phyloP scores from a whole-genome alignment of 163 green algal genomes.

The Scenedesmus sp. region DNA sequence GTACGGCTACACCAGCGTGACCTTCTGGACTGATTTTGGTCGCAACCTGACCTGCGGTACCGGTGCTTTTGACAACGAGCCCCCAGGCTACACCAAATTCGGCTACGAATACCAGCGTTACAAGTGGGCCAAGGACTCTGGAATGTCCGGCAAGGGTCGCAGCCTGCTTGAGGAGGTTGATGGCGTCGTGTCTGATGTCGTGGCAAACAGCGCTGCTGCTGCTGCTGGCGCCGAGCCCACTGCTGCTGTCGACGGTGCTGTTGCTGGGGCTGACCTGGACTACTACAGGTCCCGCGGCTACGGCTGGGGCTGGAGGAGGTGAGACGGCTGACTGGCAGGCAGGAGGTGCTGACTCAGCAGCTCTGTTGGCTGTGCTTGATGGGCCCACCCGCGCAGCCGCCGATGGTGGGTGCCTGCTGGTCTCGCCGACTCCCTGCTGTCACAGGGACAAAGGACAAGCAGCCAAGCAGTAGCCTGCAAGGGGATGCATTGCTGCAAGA shows the following conservation, averaged over 20 bases:
- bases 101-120: slow-evolving; percentile 8
- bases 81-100: neutral
- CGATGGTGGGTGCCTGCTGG: too few relatives aligned
- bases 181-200: neutral
- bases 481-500: too few relatives aligned
- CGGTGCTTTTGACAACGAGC: neutral
- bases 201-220: neutral
- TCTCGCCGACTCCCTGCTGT: too few relatives aligned
- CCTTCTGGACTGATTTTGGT: slow-evolving; percentile 27
- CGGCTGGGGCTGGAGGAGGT: slow-evolving; percentile 46
- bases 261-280: slow-evolving; percentile 21
- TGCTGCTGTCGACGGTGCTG: neutral
- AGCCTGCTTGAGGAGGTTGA: slow-evolving; percentile 21
- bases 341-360: too few relatives aligned
- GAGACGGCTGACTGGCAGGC: neutral
- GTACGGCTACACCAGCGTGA: slow-evolving; percentile 48
- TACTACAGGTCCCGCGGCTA: slow-evolving; percentile 1
- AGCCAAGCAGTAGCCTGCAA: neutral
- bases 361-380: neutral
- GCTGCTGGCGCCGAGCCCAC: neutral
- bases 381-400: too few relatives aligned
- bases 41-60: slow-evolving; percentile 31
- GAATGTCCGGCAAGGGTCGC: neutral
- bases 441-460: neutral
- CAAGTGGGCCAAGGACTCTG: slow-evolving; percentile 10